Percentiles rank a stretch among this genome's conserved stretches.
Evolutionary conservation across 805 yeast species (phyloP).

Genomic region (Lipomyces yamanashiensis): DNA sequence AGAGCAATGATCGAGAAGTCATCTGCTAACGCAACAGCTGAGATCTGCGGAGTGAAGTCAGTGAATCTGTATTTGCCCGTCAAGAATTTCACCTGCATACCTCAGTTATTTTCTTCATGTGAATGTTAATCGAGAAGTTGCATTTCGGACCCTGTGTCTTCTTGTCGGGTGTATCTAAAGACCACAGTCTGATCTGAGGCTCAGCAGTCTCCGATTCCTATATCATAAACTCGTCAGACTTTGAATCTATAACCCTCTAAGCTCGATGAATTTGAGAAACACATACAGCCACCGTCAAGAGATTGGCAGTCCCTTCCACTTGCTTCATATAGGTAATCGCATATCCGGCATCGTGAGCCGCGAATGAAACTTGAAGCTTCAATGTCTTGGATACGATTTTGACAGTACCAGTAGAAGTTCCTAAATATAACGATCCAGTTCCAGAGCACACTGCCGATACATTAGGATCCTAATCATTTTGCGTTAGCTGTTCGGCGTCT

Average conservation of each 20-base stretch:
- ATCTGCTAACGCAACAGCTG: conserved; percentile 60
- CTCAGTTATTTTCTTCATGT: conserved; percentile 81
- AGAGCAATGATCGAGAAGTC: conserved; percentile 69
- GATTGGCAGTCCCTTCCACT: conserved; percentile 54
- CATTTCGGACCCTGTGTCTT: conserved; percentile 50
- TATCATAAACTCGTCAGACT: background rate
- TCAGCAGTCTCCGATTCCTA: conserved; percentile 61
- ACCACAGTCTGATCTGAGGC: conserved; percentile 78
- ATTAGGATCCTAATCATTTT: conserved; percentile 56
- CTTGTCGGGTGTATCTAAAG: conserved; percentile 52
- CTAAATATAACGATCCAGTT: conserved; percentile 60
- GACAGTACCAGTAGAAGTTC: conserved; percentile 58
- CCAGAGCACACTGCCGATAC: conserved; percentile 68
- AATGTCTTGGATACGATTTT: conserved; percentile 61
- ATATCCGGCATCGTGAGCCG: conserved; percentile 69
- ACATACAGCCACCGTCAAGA: conserved; percentile 63
- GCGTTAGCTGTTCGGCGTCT: background rate
- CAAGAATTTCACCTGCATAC: conserved; percentile 41
- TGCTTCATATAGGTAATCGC: conserved; percentile 62
- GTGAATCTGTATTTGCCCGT: background rate
- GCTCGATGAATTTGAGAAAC: background rate
- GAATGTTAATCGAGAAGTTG: conserved; percentile 64
- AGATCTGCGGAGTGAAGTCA: conserved; percentile 39
- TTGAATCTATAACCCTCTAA: too few relatives aligned
- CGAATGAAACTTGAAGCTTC: conserved; percentile 55